Base-by-base conservation (phyloP, 2,329 filamentous ascomycete species). In the Aspergillus latus region DNA sequence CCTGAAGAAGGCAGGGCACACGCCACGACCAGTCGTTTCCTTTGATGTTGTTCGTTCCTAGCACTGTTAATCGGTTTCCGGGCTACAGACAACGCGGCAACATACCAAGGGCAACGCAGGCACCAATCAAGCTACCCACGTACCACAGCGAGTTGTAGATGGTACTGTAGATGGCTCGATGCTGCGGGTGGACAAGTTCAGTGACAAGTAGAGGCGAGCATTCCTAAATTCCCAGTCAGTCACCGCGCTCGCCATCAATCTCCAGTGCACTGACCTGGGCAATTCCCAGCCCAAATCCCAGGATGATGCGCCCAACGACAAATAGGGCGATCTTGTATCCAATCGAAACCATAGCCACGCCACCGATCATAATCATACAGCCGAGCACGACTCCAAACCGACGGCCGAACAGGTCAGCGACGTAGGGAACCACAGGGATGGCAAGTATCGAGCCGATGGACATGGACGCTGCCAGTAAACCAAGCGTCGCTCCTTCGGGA, bases 1-100 rank as follows among this genome's bases (percentile, higher is more conserved):
- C 86, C 65, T 88, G 85, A 64, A 87, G 86, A 2, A 71, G 65
- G 6, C 75, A 74, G 0, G 79, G 79, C 32, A 79, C 68, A 39
- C 79, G 68, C 79, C 74, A 76, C 3, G 71, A 69, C 79, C 78
- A 81, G 59, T 72, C 68, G 57, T 59, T 72, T 5, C 45, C 45
- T 2, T 37, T 3, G 37, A 73, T 71, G 29, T 68, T 66, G 50
- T 69, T 66, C 0, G 76, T 78, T 28, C 75, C 75, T 55, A 71
- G 21, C 4, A 6, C 2, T 6, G 36, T 42, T 39, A 49, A 13
- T 30, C 3, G 5, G 13, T 3, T 4, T 34, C 15, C 15, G 7
- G 28, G 5, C 10, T 29, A 4, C 28, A 21, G 13, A 1, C 28
- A 8, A 16, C 30, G 9, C 11, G 32, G 21, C 21, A 15, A 37